phyloP scores from a whole-genome alignment of 176 grass and related monocot species.

The Phyllostachys edulis region DNA sequence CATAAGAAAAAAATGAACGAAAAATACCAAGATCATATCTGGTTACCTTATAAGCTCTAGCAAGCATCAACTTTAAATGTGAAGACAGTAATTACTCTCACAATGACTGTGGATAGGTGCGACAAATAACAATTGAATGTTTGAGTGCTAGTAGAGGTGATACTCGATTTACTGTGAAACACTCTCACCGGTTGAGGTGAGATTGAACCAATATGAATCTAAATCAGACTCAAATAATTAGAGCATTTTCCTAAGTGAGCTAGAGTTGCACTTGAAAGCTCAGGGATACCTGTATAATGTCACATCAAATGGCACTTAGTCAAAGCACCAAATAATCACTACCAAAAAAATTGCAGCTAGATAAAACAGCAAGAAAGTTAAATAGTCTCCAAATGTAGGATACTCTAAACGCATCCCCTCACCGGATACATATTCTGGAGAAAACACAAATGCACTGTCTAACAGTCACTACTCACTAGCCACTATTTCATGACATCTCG shows the following conservation, averaged over 20 bases:
- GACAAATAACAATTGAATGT: not conserved
- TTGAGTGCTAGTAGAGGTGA: not conserved
- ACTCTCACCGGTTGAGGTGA: not conserved
- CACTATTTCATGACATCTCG: not conserved
- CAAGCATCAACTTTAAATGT: not conserved
- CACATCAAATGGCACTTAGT: not conserved
- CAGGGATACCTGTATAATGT: not conserved
- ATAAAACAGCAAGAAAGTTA: conserved; percentile 19
- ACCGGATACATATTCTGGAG: not conserved
- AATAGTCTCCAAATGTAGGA: conserved; percentile 53
- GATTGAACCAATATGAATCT: not conserved
- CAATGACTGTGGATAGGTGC: not conserved
- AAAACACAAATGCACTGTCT: too few relatives aligned
- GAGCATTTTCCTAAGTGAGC: not conserved
- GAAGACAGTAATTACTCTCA: not conserved
- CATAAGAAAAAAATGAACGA: not conserved
- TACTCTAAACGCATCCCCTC: conserved; percentile 96
- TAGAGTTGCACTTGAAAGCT: not conserved
- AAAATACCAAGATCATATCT: not conserved
- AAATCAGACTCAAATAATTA: not conserved
- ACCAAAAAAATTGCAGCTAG: conserved; percentile 8
- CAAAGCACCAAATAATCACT: not conserved
- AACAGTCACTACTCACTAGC: too few relatives aligned
- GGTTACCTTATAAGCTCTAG: not conserved
- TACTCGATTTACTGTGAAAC: not conserved